Conservation (phyloP, 2,329 filamentous ascomycete species). For the Metarhizium robertsii region DNA sequence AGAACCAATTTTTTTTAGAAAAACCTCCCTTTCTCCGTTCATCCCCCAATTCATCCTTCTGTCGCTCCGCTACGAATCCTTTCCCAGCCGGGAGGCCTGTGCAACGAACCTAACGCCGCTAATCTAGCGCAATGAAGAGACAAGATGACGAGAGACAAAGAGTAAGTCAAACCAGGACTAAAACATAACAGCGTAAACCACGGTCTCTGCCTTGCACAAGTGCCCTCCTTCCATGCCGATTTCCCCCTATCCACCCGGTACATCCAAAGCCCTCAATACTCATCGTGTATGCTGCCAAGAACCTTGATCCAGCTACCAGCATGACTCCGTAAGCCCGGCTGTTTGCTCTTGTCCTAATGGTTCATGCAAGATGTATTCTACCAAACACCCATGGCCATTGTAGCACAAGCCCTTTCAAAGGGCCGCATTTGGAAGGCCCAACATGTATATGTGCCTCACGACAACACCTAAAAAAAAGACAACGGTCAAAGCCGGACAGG, state of each 20-base stretch:
- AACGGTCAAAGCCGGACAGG: constrained; percentile 15
- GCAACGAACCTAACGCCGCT: constrained; percentile 15
- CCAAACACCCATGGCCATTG: neutral
- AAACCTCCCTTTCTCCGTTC: neutral
- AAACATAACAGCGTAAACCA: constrained; percentile 9
- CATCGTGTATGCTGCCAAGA: neutral
- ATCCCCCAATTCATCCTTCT: constrained; percentile 8
- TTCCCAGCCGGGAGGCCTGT: constrained; percentile 10
- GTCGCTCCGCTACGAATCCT: constrained; percentile 14
- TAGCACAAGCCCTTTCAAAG: neutral
- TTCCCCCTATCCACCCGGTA: neutral
- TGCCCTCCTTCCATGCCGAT: neutral
- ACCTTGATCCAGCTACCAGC: neutral
- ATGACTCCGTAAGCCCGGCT: neutral
- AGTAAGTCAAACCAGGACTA: constrained; percentile 8
- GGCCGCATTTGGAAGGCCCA: neutral
- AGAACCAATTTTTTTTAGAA: neutral
- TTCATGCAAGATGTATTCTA: neutral
- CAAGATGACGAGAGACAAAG: constrained; percentile 9
- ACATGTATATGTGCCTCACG: constrained; percentile 15
- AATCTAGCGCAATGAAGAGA: constrained; percentile 18
- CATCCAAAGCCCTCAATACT: neutral
- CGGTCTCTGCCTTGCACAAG: neutral
- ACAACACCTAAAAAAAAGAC: constrained; percentile 13
- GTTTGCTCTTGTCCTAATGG: neutral